These are phyloP conservation scores for Fusarium ambrosium DNA, from an alignment of 2,329 filamentous ascomycete species.

Conservation along the genomic window DNA sequence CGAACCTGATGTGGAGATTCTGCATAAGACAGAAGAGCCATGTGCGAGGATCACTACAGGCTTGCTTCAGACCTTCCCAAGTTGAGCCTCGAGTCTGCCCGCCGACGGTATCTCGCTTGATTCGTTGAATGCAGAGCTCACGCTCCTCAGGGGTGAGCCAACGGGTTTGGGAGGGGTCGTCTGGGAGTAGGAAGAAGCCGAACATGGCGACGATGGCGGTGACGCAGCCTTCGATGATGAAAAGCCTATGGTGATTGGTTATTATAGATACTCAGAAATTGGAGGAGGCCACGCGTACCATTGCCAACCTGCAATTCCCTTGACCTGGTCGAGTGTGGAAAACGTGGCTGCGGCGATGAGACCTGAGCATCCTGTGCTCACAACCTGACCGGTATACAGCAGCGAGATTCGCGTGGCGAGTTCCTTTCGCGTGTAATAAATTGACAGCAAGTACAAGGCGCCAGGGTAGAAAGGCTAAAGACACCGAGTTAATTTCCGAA, in stretches of 20 bases:
- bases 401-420: slow-evolving; percentile 27
- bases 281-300: slow-evolving; percentile 43
- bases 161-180: slow-evolving; percentile 57
- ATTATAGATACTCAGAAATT: background rate
- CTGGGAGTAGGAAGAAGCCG: slow-evolving; percentile 42
- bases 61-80: slow-evolving; percentile 27
- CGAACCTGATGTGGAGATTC: slow-evolving; percentile 30
- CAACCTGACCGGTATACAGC: slow-evolving; percentile 38
- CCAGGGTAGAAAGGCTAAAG: slow-evolving; percentile 27
- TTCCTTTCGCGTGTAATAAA: slow-evolving; percentile 31
- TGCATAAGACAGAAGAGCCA: slow-evolving; percentile 35
- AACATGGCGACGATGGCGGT: slow-evolving; percentile 40
- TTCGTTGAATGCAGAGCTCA: slow-evolving; percentile 53
- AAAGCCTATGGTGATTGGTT: slow-evolving; percentile 59
- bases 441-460: slow-evolving; percentile 23
- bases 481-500: background rate
- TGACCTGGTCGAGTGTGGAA: slow-evolving; percentile 49
- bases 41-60: slow-evolving; percentile 23
- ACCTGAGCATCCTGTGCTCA: slow-evolving; percentile 76
- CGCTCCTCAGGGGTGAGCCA: slow-evolving; percentile 59
- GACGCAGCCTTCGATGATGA: slow-evolving; percentile 67
- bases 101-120: slow-evolving; percentile 56
- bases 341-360: slow-evolving; percentile 71
- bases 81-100: slow-evolving; percentile 21
- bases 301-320: slow-evolving; percentile 70